Base-by-base conservation (phyloP, 1,284 basidiomycete genomes). In the Trichosporon coremiiforme region DNA sequence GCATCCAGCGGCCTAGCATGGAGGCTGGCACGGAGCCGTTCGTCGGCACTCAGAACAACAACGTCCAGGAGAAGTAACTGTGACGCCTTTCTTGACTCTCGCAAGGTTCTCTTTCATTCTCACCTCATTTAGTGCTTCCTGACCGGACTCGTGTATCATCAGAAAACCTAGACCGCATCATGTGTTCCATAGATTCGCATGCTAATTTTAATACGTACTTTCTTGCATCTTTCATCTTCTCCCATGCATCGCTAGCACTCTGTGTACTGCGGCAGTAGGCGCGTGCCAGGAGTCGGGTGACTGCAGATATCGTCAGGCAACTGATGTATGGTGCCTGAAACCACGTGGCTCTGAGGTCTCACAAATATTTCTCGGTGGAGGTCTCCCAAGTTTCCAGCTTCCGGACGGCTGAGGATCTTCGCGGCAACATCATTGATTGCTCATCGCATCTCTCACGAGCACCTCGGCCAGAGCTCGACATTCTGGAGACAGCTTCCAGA, bases 1-100 rank as follows among this genome's bases (percentile, higher is more conserved):
- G 63, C 9, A n/a, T 73, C 47, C 68, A 73, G 66, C 69, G 72
- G 20, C 72, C 72, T 15, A 71, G 69, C 29, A 47, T 70, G 38
- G 72, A 73, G 29, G 29, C 15, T 62, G 57, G 57, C 31, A 13
- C 31, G 12, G 57, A 31, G 50, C 50, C 50, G 20, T 53, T 53
- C 50, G 22, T 22, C 50, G n/a, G 25, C 10, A 20, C 50, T 4
- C 20, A 53, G 50, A 13, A 17, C 22, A 17, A 25, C 50, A 25
- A 53, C 50, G n/a, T 45, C 17, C 41, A 53, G 50, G 50, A 53
- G 50, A 53, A 53, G 20, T 53, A 22, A 12, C n/a, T 20, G 50
- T 6, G 9, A 9, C 20, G 9, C 20, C 17, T 12, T 25, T 53
- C 50, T 53, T 17, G n/a, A 12, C 20, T 25, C 3, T 25, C 25